Conservation (phyloP, 2,329 filamentous ascomycete genomes). For the Diaporthe aspalathi region DNA sequence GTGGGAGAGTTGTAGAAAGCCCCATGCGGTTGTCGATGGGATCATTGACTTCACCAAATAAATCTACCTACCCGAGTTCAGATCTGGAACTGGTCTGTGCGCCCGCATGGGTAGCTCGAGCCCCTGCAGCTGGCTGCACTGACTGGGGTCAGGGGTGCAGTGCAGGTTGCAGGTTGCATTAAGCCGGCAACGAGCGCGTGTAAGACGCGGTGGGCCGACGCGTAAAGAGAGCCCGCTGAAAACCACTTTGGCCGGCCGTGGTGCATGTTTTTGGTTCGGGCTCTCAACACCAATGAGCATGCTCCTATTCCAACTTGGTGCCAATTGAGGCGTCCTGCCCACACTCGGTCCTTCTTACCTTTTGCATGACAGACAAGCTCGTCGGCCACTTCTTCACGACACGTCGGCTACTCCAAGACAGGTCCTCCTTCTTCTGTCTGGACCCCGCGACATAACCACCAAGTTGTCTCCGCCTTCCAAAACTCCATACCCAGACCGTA, state of each 20-base stretch:
- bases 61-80: constrained; percentile 6
- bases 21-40: background rate
- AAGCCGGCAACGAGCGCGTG: constrained; percentile 28
- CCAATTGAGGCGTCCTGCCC: constrained; percentile 25
- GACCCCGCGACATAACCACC: background rate
- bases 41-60: constrained; percentile 16
- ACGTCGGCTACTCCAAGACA: background rate
- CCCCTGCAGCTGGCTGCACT: constrained; percentile 4
- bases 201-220: constrained; percentile 38
- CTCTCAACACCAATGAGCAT: constrained; percentile 28
- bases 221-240: constrained; percentile 35
- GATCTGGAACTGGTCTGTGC: constrained; percentile 36
- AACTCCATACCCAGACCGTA: background rate
- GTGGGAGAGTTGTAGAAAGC: background rate
- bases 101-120: constrained; percentile 32
- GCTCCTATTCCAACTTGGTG: constrained; percentile 15
- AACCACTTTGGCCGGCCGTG: constrained; percentile 30
- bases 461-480: background rate
- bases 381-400: background rate
- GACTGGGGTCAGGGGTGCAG: constrained; percentile 5
- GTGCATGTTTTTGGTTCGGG: constrained; percentile 19
- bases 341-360: constrained; percentile 7
- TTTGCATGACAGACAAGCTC: background rate
- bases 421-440: constrained; percentile 12
- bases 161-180: no score